Conservation (phyloP, 2,329 filamentous ascomycete genomes). For the Colletotrichum euphorbiae region DNA sequence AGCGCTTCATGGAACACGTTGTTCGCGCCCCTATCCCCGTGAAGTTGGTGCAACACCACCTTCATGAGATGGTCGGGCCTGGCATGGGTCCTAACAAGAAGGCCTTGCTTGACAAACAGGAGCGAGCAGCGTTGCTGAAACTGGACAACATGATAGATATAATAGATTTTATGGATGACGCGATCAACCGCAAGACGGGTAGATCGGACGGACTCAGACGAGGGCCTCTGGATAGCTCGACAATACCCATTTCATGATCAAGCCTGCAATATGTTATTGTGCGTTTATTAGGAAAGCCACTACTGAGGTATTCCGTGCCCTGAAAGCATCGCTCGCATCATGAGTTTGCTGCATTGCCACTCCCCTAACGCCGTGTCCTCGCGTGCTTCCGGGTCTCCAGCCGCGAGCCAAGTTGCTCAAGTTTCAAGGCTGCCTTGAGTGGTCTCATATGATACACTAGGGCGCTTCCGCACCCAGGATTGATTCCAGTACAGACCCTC, state of each 20-base stretch:
- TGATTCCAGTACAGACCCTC: not conserved
- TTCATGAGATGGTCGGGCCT: constrained; percentile 74
- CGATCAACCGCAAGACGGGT: constrained; percentile 48
- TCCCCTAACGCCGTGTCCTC: constrained; percentile 26
- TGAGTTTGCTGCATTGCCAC: constrained; percentile 5
- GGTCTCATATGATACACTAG: constrained; percentile 23
- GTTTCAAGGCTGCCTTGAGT: not conserved
- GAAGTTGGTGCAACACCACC: constrained; percentile 73
- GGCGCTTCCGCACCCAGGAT: constrained; percentile 3
- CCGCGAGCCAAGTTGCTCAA: not conserved
- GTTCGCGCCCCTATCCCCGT: constrained; percentile 69
- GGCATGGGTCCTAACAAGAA: constrained; percentile 66
- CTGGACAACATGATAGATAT: constrained; percentile 67
- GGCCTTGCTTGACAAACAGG: constrained; percentile 66
- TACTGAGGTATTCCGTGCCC: constrained; percentile 19
- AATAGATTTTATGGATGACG: constrained; percentile 70
- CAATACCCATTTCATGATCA: constrained; percentile 15
- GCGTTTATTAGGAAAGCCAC: constrained; percentile 16
- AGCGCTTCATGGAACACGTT: constrained; percentile 70
- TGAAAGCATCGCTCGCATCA: constrained; percentile 24
- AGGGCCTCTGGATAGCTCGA: constrained; percentile 22
- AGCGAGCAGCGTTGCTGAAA: constrained; percentile 62
- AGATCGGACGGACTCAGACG: constrained; percentile 31
- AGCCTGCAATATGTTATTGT: not conserved
- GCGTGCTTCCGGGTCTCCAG: constrained; percentile 7